Evolutionary conservation across 345 rosid genomes (phyloP), one percentile per base, ranked within the genome.

Genomic region (Capsella bursapastoris): DNA sequence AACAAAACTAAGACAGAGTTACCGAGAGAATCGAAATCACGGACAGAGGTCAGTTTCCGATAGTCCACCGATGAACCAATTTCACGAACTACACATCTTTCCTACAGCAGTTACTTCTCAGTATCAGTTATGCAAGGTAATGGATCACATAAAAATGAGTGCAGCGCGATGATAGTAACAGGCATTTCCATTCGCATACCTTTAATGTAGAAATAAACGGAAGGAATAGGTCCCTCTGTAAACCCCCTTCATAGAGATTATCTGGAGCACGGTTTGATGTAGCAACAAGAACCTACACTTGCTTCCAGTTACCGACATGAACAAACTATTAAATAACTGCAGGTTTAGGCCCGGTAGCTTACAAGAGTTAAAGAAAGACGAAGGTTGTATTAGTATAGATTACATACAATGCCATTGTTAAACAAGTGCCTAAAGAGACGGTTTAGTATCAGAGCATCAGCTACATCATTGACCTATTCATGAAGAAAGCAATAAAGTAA

Each of bases 261-360:
- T 95, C 91, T 13, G 99, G 97, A 81, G 96, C 93, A 57, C 99
- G 99, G 80, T 95, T 95, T 71, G 99, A 95, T 49, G 97, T 95
- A 37, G 97, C 72, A 68, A 92, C 93, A 66, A 95, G 93, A 79
- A 95, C 83, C 99, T 95, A 83, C 72, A 83, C 84, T 83, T 75
- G 13, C 73, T 50, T 65, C 68, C 73, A 60, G 62, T 67, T 60
- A 75, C 73, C 47, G 56, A 48, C 55, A 75, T 29, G 63, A 14
- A 51, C 15, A 55, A 77, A 71, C 38, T 48, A 40, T 57, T 71
- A 64, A 69, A 57, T 28, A 70, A 62, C 65, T 43, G 49, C 8
- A 27, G 10, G 48, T 60, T 25, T 44, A 61, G 14, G 70, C 55
- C 44, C 64, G 56, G 41, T 29, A 70, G 65, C 57, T 59, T 66